These are phyloP conservation scores for Fusarium newnesense DNA, from an alignment of 2,329 filamentous ascomycete genomes.

Conservation along the genomic window DNA sequence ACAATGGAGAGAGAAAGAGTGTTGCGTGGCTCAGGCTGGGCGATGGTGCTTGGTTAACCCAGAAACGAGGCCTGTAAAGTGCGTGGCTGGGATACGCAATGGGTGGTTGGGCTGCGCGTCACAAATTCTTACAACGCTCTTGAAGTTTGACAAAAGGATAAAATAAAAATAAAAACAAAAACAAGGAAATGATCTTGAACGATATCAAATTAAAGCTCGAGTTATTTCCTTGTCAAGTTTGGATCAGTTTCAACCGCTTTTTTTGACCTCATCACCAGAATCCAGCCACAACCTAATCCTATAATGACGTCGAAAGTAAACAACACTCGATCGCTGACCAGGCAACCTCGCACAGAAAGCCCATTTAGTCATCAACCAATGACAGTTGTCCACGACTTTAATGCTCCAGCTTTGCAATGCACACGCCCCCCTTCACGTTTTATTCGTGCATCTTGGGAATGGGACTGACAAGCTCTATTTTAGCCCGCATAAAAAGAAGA, in stretches of 20 bases:
- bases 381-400: slow-evolving; percentile 18
- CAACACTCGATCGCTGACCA: slow-evolving; percentile 27
- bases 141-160: neutral
- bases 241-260: neutral
- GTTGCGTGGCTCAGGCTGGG: slow-evolving; percentile 25
- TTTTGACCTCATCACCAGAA: neutral
- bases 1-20: slow-evolving; percentile 7
- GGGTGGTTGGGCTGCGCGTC: slow-evolving; percentile 34
- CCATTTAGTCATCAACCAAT: slow-evolving; percentile 29
- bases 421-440: slow-evolving; percentile 26
- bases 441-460: slow-evolving; percentile 13
- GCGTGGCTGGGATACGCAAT: slow-evolving; percentile 42
- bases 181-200: neutral
- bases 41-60: slow-evolving; percentile 41
- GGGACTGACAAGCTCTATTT: slow-evolving; percentile 9
- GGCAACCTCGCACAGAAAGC: slow-evolving; percentile 38
- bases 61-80: slow-evolving; percentile 44
- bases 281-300: slow-evolving; percentile 1
- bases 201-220: neutral
- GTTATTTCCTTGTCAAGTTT: neutral
- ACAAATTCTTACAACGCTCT: neutral
- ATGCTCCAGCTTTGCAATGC: slow-evolving; percentile 17
- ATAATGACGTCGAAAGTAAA: slow-evolving; percentile 50
- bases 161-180: neutral
- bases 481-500: slow-evolving; percentile 10